A percentile compares a stretch with the other conserved stretches of the same genome.
phyloP scores from a whole-genome alignment of 225 moss, liverwort and hornwort genomes.

The Asterella californica region DNA sequence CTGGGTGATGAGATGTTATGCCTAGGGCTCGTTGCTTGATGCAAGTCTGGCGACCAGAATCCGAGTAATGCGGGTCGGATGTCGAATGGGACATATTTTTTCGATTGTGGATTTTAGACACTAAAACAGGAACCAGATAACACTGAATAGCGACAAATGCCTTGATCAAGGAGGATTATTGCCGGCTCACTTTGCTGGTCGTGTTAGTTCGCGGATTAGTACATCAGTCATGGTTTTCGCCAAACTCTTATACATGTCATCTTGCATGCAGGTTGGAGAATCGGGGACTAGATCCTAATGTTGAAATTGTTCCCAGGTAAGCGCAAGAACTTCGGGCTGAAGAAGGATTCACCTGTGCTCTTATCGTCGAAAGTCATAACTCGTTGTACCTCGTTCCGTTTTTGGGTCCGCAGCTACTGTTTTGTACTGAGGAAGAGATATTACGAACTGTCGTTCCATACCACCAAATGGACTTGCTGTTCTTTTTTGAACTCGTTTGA shows the following conservation, averaged over 20 bases:
- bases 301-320: conserved; percentile 94
- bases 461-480: not conserved
- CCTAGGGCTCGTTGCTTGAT: not conserved
- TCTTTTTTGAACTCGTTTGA: not conserved
- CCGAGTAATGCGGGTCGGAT: not conserved
- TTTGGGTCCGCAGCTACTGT: not conserved
- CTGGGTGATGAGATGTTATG: not conserved
- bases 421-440: not conserved
- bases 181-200: no score
- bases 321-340: not conserved
- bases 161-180: no score
- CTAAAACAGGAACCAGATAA: not conserved
- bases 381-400: not conserved
- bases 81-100: not conserved
- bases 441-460: not conserved
- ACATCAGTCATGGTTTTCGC: no score
- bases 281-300: conserved; percentile 96
- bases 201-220: no score
- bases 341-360: not conserved
- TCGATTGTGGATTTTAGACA: not conserved
- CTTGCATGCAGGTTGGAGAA: conserved; percentile 81
- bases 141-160: not conserved
- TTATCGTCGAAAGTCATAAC: not conserved
- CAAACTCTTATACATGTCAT: not conserved
- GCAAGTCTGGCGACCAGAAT: not conserved